phyloP scores from a whole-genome alignment of 1,284 basidiomycete species.

The Nidula niveotomentosa region DNA sequence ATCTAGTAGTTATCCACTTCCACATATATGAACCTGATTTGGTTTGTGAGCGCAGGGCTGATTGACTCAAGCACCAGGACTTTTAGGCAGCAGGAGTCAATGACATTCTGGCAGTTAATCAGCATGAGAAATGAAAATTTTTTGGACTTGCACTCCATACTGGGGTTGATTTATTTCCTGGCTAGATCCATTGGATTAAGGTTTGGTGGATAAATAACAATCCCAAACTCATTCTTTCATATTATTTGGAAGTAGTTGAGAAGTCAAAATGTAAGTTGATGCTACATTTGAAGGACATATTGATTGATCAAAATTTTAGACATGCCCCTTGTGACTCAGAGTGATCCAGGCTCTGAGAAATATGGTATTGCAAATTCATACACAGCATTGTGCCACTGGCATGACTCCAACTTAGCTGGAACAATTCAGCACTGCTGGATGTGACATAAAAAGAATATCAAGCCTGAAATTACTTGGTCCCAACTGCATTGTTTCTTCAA shows the following conservation, averaged over 20 bases:
- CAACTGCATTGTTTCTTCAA: conserved; percentile 19
- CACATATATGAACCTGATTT: not conserved
- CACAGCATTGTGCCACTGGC: too few relatives aligned
- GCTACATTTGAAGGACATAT: not conserved
- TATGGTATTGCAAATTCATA: too few relatives aligned
- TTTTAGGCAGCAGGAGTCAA: too few relatives aligned
- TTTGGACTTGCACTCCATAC: too few relatives aligned
- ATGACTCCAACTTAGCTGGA: too few relatives aligned
- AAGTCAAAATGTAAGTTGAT: conserved; percentile 12
- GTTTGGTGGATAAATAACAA: conserved; percentile 43
- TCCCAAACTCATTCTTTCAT: conserved; percentile 28
- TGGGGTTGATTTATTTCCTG: conserved; percentile 30
- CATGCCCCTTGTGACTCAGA: conserved; percentile 28
- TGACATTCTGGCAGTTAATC: too few relatives aligned
- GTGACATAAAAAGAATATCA: conserved; percentile 30
- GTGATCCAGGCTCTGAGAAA: conserved; percentile 27
- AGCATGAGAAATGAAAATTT: too few relatives aligned
- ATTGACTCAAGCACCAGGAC: not conserved
- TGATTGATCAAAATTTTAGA: conserved; percentile 11
- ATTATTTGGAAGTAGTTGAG: conserved; percentile 27
- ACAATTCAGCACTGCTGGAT: too few relatives aligned
- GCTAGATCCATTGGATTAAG: conserved; percentile 31
- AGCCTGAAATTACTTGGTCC: conserved; percentile 28
- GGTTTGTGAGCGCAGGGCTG: not conserved
- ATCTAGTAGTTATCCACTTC: not conserved